Conservation (phyloP, 192 early-diverging fungal species). For the Chytriomyces hyalinus region DNA sequence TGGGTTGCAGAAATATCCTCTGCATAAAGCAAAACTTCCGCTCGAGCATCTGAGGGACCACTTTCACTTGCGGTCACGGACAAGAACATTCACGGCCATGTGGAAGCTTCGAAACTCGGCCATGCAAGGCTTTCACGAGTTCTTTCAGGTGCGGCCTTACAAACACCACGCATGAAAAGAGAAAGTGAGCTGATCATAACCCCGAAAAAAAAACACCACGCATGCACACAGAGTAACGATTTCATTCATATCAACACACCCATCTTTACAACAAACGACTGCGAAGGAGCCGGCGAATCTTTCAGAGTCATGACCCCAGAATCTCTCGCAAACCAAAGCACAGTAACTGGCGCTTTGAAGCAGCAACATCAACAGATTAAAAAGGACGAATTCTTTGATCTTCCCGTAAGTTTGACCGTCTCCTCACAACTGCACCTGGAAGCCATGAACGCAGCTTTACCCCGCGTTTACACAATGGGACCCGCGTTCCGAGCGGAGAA, state of each 20-base stretch:
- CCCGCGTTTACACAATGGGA: constrained; percentile 80
- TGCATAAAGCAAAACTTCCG: constrained; percentile 83
- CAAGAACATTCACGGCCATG: constrained; percentile 75
- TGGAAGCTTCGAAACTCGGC: constrained; percentile 73
- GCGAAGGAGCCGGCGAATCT: constrained; percentile 88
- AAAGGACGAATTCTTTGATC: constrained; percentile 70
- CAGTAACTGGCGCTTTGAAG: background rate
- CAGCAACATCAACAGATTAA: constrained; percentile 30
- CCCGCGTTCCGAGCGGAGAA: constrained; percentile 86
- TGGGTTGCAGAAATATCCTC: constrained; percentile 68
- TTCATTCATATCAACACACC: constrained; percentile 83
- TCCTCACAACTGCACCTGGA: constrained; percentile 88
- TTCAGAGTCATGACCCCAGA: constrained; percentile 60
- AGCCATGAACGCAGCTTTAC: constrained; percentile 69
- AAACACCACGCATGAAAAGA: background rate
- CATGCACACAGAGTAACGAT: constrained; percentile 60
- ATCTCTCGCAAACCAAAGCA: constrained; percentile 3
- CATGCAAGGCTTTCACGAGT: constrained; percentile 70
- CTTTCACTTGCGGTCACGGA: constrained; percentile 74
- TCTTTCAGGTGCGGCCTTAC: constrained; percentile 63
- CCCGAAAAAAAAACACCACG: background rate
- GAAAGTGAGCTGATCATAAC: background rate
- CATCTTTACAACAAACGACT: constrained; percentile 81
- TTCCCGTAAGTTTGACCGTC: constrained; percentile 79
- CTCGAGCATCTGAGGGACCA: constrained; percentile 81